Percentiles rank a stretch among this genome's conserved stretches.
Evolutionary conservation across 2,329 filamentous ascomycete genomes (phyloP).

Genomic region (Colletotrichum musicola): DNA sequence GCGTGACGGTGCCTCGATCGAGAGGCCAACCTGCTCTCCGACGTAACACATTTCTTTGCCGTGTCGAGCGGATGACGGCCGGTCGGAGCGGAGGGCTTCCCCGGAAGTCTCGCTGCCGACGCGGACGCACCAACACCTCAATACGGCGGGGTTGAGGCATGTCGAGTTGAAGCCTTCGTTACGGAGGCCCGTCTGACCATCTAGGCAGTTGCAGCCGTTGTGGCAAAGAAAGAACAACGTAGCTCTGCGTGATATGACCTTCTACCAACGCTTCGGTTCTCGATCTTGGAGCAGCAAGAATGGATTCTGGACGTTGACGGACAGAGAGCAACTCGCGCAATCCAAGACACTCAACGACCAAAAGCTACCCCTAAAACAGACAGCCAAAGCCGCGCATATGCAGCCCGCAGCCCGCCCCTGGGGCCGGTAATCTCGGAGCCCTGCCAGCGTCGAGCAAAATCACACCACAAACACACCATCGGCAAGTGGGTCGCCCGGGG

Average conservation of each 20-base stretch:
- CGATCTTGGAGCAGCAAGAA: no score
- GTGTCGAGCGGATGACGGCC: background rate
- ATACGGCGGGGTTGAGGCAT: background rate
- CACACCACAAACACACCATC: conserved; percentile 37
- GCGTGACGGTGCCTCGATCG: background rate
- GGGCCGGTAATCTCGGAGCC: conserved; percentile 30
- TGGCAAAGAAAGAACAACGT: background rate
- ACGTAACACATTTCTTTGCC: background rate
- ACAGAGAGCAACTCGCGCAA: background rate
- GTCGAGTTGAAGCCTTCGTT: background rate
- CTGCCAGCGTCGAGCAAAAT: conserved; percentile 19
- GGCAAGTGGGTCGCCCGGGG: conserved; percentile 37
- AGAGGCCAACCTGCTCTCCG: background rate
- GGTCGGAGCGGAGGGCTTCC: background rate
- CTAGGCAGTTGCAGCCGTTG: background rate
- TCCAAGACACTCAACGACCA: background rate
- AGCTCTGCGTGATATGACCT: no score
- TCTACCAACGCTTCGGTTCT: no score
- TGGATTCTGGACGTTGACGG: background rate
- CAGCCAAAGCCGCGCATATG: background rate
- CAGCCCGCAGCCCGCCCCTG: conserved; percentile 9
- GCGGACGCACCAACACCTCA: background rate
- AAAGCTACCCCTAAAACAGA: no score
- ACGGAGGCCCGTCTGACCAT: background rate
- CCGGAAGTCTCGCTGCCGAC: conserved; percentile 8